Percentiles rank a stretch among this genome's conserved stretches.
phyloP scores from a whole-genome alignment of 2,329 filamentous ascomycete species.

The Fusarium staphyleae region DNA sequence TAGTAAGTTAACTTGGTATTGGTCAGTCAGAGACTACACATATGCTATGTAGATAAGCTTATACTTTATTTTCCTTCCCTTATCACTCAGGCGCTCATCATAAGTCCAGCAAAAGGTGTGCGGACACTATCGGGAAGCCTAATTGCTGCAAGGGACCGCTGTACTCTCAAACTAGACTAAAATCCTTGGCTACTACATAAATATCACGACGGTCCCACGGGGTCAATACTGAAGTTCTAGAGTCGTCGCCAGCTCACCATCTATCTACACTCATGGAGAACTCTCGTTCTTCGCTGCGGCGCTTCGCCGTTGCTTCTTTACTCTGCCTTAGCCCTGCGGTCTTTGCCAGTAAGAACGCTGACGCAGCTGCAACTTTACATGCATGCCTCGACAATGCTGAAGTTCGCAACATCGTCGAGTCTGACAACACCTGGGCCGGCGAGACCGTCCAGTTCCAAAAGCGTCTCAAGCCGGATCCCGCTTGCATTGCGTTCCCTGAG shows the following conservation, averaged over 20 bases:
- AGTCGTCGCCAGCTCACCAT: not conserved
- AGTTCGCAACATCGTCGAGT: constrained; percentile 30
- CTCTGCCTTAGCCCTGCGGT: constrained; percentile 9
- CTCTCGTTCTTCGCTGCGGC: constrained; percentile 9
- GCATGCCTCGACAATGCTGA: constrained; percentile 26
- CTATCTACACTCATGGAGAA: constrained; percentile 1
- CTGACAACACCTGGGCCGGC: constrained; percentile 26
- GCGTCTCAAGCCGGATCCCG: constrained; percentile 31
- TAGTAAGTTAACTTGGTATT: no score
- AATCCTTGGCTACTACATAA: no score
- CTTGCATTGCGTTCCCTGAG: constrained; percentile 32
- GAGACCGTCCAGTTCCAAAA: constrained; percentile 35
- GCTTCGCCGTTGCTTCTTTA: constrained; percentile 18
- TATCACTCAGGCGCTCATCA: no score
- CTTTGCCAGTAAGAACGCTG: not conserved
- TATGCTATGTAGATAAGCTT: no score
- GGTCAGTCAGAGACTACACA: no score
- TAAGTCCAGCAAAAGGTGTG: no score
- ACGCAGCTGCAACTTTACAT: constrained; percentile 5
- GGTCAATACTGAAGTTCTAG: no score
- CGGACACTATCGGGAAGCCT: no score
- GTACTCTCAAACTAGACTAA: no score
- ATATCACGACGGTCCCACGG: no score
- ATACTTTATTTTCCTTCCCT: no score
- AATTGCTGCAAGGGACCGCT: no score